Base-by-base conservation (phyloP, 371 early-diverging fungal genomes). In the Mucor velutinosus region DNA sequence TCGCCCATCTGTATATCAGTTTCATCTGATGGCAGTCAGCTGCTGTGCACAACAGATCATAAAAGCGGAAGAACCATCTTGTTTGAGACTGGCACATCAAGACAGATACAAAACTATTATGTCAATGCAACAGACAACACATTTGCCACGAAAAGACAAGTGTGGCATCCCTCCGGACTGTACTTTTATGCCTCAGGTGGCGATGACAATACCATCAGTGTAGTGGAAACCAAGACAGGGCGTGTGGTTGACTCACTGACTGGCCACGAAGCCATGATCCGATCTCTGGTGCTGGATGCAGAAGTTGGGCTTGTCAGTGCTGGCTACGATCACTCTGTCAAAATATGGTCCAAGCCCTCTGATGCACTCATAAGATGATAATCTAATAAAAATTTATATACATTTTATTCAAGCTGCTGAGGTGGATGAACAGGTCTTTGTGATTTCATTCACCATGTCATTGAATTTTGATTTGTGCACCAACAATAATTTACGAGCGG, bases 21-120 rank as follows among this genome's bases (percentile, higher is more conserved):
- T 1, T 85, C 90, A 77, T 53, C 82, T 56, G 85, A 85, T 55
- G 88, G 87, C 7, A 75, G 72, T 29, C 82, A 88, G 67, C 33
- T 93, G 37, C 80, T 92, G 11, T 82, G 84, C 17, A 88, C 91
- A 60, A 94, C 95, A 0, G 91, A 93, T 64, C 84, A 90, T 58
- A 72, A 79, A 6, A 79, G 85, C 41, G 93, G 93, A 21, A 84
- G 92, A n/a, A 80, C 90, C 25, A 89, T 93, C 47, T 64, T 94
- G 17, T 89, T 91, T 66, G 73, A 75, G 2, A 70, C 78, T 0
- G 81, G 77, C 7, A 74, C 84, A 10, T 69, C 80, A 7, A 68
- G 67, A 17, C 89, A 90, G 45, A 66, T 87, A 6, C 84, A 85
- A 62, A 90, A 90, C 65, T 87, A 89, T 47, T 94, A 89, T 73